phyloP scores from a whole-genome alignment of 225 moss, liverwort and hornwort species.

The Takakia lepidozioides region DNA sequence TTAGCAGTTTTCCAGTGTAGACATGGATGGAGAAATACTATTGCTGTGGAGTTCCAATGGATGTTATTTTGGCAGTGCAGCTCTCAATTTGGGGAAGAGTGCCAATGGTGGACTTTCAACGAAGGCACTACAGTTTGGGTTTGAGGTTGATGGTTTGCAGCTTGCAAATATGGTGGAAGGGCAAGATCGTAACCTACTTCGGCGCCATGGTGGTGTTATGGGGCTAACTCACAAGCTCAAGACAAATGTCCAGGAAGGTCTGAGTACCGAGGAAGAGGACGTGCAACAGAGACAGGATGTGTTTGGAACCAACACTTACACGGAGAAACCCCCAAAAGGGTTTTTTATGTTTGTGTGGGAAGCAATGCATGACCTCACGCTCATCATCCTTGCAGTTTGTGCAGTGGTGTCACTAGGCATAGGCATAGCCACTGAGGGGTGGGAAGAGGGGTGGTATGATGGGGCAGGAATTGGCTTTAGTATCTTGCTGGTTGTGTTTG shows the following conservation, averaged over 20 bases:
- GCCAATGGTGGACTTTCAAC: neutral
- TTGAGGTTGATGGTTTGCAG: neutral
- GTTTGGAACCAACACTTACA: constrained; percentile 13
- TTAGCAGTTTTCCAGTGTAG: no score
- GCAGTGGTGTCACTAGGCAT: constrained; percentile 11
- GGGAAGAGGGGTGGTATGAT: constrained; percentile 25
- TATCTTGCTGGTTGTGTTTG: constrained; percentile 17
- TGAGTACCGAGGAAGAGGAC: constrained; percentile 4
- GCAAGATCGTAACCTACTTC: neutral
- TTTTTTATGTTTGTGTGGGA: constrained; percentile 18
- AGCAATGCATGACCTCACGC: constrained; percentile 12
- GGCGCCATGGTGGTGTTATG: constrained; percentile 6
- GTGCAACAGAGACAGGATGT: constrained; percentile 1
- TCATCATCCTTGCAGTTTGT: constrained; percentile 11
- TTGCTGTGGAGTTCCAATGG: neutral
- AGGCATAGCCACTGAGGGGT: constrained; percentile 35
- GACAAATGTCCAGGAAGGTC: constrained; percentile 6
- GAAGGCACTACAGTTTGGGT: constrained; percentile 6
- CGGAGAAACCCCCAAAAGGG: constrained; percentile 14
- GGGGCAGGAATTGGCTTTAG: constrained; percentile 16
- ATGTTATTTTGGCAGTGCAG: neutral
- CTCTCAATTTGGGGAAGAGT: neutral
- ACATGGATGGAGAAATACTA: no score
- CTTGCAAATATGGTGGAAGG: constrained; percentile 9
- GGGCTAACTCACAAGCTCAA: constrained; percentile 11